Conservation (phyloP, 306 rosid genomes). For the Urtica urens region DNA sequence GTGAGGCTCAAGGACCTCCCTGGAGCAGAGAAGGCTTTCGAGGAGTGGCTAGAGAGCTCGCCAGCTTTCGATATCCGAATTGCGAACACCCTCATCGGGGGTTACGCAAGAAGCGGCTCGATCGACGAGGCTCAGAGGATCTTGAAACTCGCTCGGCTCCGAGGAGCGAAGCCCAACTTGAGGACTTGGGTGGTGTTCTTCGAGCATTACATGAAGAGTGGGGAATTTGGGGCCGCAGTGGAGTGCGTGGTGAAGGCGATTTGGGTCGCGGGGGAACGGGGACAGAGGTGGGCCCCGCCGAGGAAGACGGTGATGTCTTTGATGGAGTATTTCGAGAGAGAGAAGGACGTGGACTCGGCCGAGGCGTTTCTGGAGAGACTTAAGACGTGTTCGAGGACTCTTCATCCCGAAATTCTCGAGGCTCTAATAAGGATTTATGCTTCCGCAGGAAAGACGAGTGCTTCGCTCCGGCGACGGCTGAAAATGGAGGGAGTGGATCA, state of each 20-base stretch:
- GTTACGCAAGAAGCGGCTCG: slow-evolving; percentile 42
- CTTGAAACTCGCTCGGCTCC: slow-evolving; percentile 45
- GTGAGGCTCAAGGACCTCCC: slow-evolving; percentile 70
- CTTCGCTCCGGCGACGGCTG: slow-evolving; percentile 41
- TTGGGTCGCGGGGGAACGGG: slow-evolving; percentile 54
- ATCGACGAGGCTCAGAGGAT: slow-evolving; percentile 66
- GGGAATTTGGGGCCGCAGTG: slow-evolving; percentile 47
- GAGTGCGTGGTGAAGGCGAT: slow-evolving; percentile 55
- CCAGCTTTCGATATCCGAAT: slow-evolving; percentile 66
- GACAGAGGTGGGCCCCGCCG: slow-evolving; percentile 60
- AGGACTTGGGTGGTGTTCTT: slow-evolving; percentile 75
- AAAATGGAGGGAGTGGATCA: slow-evolving; percentile 83
- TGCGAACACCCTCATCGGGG: slow-evolving; percentile 60
- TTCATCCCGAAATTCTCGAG: slow-evolving; percentile 52
- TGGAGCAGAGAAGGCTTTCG: slow-evolving; percentile 78
- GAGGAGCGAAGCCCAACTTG: slow-evolving; percentile 68
- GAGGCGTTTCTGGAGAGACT: slow-evolving; percentile 58
- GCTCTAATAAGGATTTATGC: slow-evolving; percentile 68
- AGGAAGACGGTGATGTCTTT: slow-evolving; percentile 26
- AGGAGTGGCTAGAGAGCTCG: slow-evolving; percentile 61
- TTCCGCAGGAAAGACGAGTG: slow-evolving; percentile 58
- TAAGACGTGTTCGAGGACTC: slow-evolving; percentile 45
- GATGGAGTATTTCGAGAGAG: slow-evolving; percentile 61
- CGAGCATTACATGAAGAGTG: slow-evolving; percentile 44
- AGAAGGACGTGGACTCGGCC: slow-evolving; percentile 75